Evolutionary conservation across 2,329 filamentous ascomycete genomes (phyloP), one percentile per base, ranked within the genome.

Genomic region (Orbilia brochopaga): DNA sequence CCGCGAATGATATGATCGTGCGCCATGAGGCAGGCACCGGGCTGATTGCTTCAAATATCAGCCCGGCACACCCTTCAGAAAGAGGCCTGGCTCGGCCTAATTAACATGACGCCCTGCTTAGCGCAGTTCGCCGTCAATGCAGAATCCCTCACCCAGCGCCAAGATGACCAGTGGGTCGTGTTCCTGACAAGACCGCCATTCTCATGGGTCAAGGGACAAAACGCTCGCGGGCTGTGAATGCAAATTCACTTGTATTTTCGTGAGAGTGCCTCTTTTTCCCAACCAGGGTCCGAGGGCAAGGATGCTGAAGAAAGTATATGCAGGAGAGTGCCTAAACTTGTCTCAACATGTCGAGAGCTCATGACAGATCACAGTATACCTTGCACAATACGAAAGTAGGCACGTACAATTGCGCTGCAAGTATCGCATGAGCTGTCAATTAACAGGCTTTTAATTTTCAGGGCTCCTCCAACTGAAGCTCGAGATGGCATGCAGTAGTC

Each of bases 181-280:
- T 69, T 58, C 65, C 57, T 69, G 58, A 50, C 52, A 60, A 62
- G 50, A 17, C 40, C 37, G 37, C 40, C 50, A 27, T 56, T 46
- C 6, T 15, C 55, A 30, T 56, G 32, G 42, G 56, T 50, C n/a
- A 17, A 51, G 37, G 48, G 46, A 46, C 23, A 40, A 17, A 7
- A 53, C 7, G 15, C 30, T n/a, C 27, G n/a, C 32, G 7, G 40
- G n/a, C 37, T 17, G 55, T 51, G 64, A 51, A 27, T 61, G 56
- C 19, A 44, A 53, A 58, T 48, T 8, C 3, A 21, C 19, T 15
- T 48, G 17, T 11, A 48, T 23, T 19, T 10, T 10, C 11, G 2
- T 21, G 19, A 21, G 8, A 19, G 19, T 4, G 44, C 44, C 44
- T 8, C 37, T 5, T 42, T n/a, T 52, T 15, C 64, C 57, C 21